A percentile compares a stretch with the other conserved stretches of the same genome.
These are phyloP conservation scores for Umbilicus rupestris DNA, from an alignment of 164 flowering plant genomes.

Conservation along the genomic window DNA sequence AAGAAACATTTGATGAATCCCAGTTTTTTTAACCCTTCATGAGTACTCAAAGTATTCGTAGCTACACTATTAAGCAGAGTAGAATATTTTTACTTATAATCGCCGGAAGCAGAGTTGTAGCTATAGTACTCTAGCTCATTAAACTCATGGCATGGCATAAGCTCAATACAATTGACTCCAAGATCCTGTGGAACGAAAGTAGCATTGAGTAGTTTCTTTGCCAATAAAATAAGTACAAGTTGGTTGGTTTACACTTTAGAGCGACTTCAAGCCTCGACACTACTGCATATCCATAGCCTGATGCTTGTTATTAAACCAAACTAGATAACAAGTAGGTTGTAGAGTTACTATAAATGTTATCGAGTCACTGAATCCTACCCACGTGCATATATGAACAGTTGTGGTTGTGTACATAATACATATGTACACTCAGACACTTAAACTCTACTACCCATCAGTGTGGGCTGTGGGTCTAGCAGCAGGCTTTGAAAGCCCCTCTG, in stretches of 20 bases:
- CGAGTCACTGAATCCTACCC: not conserved
- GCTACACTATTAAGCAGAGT: not conserved
- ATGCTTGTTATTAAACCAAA: too few species aligned
- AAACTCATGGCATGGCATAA: conserved; percentile 97
- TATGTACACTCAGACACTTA: too few species aligned
- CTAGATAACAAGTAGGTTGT: not conserved
- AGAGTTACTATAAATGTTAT: not conserved
- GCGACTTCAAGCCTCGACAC: not conserved
- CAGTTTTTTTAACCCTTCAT: not conserved
- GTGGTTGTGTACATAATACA: too few species aligned
- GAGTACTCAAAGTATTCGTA: not conserved
- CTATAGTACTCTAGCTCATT: conserved; percentile 87
- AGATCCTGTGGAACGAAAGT: conserved; percentile 56
- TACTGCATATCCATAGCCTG: too few species aligned
- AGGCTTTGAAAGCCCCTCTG: too few species aligned
- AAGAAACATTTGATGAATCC: not conserved
- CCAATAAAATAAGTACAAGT: not conserved
- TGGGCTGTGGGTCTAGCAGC: too few species aligned
- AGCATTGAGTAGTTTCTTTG: not conserved
- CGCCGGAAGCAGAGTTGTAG: conserved; percentile 74
- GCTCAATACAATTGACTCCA: conserved; percentile 87
- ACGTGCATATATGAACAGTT: not conserved
- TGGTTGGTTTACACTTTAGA: not conserved
- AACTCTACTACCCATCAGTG: too few species aligned
- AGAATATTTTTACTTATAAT: conserved; percentile 43